Evolutionary conservation across 1,139 yeast species (phyloP).

Genomic region (Taphrina populina): DNA sequence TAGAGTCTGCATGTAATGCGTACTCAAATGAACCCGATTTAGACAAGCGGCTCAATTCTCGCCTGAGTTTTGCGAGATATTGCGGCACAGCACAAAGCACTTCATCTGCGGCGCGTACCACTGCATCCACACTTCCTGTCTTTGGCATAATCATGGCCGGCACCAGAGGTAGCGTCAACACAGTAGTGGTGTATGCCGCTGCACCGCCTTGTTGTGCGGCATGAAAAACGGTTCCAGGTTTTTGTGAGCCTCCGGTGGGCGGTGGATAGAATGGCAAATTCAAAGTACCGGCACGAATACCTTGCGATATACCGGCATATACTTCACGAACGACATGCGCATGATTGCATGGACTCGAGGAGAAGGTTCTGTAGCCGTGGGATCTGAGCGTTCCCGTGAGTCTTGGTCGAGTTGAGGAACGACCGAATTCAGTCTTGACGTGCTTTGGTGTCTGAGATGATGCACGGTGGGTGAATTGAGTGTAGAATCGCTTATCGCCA

Average conservation of each 20-base stretch:
- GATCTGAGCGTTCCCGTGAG: constrained; percentile 17
- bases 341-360: constrained; percentile 20
- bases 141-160: constrained; percentile 12
- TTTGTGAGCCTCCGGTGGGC: background rate
- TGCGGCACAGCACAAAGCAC: constrained; percentile 10
- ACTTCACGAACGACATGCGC: constrained; percentile 31
- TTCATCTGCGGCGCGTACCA: constrained; percentile 12
- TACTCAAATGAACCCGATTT: constrained; percentile 10
- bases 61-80: constrained; percentile 19
- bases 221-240: constrained; percentile 2
- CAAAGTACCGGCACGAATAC: constrained; percentile 27
- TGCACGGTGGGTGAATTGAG: constrained; percentile 1
- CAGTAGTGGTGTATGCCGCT: background rate
- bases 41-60: constrained; percentile 5
- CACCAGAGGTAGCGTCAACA: constrained; percentile 7
- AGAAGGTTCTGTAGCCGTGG: constrained; percentile 21
- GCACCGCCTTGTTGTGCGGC: background rate
- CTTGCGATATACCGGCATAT: constrained; percentile 21
- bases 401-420: constrained; percentile 10
- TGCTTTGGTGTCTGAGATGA: background rate
- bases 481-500: constrained; percentile 19
- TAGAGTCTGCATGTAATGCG: background rate
- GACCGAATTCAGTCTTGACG: constrained; percentile 17
- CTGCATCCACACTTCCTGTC: constrained; percentile 4
- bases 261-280: constrained; percentile 19